A percentile compares a stretch with the other conserved stretches of the same genome.
Evolutionary conservation across 177 flowering plant genomes (phyloP).

Genomic region (Vitis hybrid): DNA sequence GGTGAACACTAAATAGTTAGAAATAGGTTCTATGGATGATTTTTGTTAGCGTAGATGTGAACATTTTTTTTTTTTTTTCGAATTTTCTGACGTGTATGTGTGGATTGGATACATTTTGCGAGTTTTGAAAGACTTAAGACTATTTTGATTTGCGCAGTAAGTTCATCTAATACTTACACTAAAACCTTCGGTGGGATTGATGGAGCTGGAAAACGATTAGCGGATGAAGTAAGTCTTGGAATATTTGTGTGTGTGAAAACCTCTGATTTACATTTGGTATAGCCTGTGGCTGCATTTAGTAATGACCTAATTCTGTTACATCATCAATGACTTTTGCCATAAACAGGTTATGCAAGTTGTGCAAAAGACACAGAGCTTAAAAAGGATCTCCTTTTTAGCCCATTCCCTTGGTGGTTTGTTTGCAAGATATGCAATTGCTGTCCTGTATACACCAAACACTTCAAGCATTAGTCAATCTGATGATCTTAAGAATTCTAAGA

Average conservation of each 20-base stretch:
- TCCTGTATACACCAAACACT: slow-evolving; percentile 51
- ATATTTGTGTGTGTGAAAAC: neutral
- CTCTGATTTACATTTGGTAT: neutral
- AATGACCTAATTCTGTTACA: neutral
- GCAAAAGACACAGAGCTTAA: slow-evolving; percentile 61
- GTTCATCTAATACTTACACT: slow-evolving; percentile 75
- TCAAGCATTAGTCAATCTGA: slow-evolving; percentile 16
- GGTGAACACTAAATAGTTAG: neutral
- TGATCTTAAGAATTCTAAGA: slow-evolving; percentile 22
- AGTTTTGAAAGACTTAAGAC: neutral
- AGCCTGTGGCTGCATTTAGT: neutral
- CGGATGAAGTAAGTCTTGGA: slow-evolving; percentile 76
- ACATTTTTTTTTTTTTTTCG: neutral
- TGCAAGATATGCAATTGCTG: slow-evolving; percentile 82
- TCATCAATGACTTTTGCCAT: slow-evolving; percentile 6
- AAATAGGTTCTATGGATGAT: neutral
- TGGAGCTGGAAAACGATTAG: slow-evolving; percentile 88
- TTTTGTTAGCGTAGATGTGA: too few species aligned
- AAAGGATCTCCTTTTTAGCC: slow-evolving; percentile 78
- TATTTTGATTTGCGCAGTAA: slow-evolving; percentile 51
- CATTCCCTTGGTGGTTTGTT: slow-evolving; percentile 98
- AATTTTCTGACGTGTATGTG: neutral
- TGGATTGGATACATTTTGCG: neutral
- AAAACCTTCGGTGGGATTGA: slow-evolving; percentile 93
- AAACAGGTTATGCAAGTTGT: slow-evolving; percentile 73